Evolutionary conservation across 148 eudicot species (phyloP), one percentile per base, ranked within the genome.

Genomic region (Mesembryanthemum crystallinum): DNA sequence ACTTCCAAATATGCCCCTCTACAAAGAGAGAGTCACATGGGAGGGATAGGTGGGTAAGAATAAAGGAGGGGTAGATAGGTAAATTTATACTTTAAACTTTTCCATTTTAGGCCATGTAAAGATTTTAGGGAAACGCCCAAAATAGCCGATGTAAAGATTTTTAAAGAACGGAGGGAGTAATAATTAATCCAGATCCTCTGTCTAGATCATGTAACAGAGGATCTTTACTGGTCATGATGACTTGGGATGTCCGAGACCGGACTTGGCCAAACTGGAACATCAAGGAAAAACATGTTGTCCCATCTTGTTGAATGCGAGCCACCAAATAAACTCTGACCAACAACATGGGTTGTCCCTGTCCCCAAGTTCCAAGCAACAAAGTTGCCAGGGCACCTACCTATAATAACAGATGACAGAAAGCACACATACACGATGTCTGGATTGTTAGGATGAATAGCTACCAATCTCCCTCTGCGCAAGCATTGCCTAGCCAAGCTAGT

Each of bases 361-460:
- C 7, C 27, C 61, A 57, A 57, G 61, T 57, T 57, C 61, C 61
- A 57, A 0, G 27, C 27, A 7, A 57, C 61, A 21, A 57, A 5
- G 27, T 2, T 23, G 14, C 23, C 23, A 57, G 8, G 2, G 8
- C 10, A 23, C 20, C 39, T 35, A n/a, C n/a, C 6, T 35, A 35
- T 35, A 35, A 35, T n/a, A n/a, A n/a, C n/a, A n/a, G 39, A 35
- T 35, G 39, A 6, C 4, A 35, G 3, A 57, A 57, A 3, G 8
- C 27, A 18, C 23, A 57, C 2, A 20, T 57, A 57, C n/a, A 57
- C 23, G 7, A 57, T 20, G 27, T 57, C 25, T 20, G 61, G 23
- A 21, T 57, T 57, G 61, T 57, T 4, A 17, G 61, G 61, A 57
- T 57, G 61, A 57, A 57, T 57, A 57, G 61, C 61, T 57, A 57